Evolutionary conservation across 164 flowering plant species (phyloP).

Genomic region (Vitis vinifera): ASM3070453v1 NC_081817.1:27816001-27816500

Average conservation of each 20-base stretch:
- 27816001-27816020: conserved; percentile 32
- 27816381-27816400: conserved; percentile 28
- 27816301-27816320: conserved; percentile 51
- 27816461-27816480: conserved; percentile 35
- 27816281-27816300: conserved; percentile 49
- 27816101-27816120: neutral
- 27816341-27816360: conserved; percentile 24
- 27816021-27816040: conserved; percentile 31
- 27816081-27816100: neutral
- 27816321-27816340: conserved; percentile 36
- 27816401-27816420: conserved; percentile 34
- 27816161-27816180: neutral
- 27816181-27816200: neutral
- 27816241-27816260: conserved; percentile 27
- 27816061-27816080: neutral
- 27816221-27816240: conserved; percentile 43
- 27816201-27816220: neutral
- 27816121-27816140: neutral
- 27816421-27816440: conserved; percentile 27
- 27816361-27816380: conserved; percentile 33
- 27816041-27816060: conserved; percentile 15
- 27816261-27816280: conserved; percentile 36
- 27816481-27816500: conserved; percentile 39
- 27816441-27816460: conserved; percentile 30
- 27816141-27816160: neutral